Conservation (phyloP, 805 yeast genomes). For the Candida germanica region DNA sequence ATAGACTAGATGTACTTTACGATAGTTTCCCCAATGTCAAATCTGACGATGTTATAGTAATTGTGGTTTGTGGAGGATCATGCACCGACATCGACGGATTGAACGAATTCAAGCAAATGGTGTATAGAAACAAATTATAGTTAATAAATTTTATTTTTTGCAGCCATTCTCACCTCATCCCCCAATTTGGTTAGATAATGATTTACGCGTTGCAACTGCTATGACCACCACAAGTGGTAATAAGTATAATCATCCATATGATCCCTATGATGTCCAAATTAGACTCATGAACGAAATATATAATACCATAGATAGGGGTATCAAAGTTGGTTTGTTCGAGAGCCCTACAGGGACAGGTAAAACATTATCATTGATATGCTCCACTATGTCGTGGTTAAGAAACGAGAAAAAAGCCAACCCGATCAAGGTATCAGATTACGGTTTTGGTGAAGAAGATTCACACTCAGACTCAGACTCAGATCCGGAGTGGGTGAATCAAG, state of each 20-base stretch:
- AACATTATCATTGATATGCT: conserved; percentile 81
- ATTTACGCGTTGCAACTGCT: neutral
- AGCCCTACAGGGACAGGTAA: conserved; percentile 97
- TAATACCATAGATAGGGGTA: conserved; percentile 49
- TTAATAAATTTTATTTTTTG: conserved; percentile 2
- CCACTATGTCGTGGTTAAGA: conserved; percentile 80
- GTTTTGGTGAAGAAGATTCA: too few relatives aligned
- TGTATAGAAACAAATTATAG: conserved; percentile 10
- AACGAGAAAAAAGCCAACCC: conserved; percentile 34
- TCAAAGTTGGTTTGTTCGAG: conserved; percentile 78
- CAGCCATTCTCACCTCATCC: neutral
- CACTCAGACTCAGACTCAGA: conserved; percentile 50
- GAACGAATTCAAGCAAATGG: conserved; percentile 11
- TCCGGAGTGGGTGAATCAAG: conserved; percentile 65
- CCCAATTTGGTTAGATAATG: neutral
- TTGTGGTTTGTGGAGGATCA: conserved; percentile 31
- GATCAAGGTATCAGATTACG: conserved; percentile 2
- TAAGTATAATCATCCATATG: conserved; percentile 68
- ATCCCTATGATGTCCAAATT: conserved; percentile 76
- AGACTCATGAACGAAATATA: conserved; percentile 77
- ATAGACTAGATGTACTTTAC: conserved; percentile 14
- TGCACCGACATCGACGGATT: conserved; percentile 16
- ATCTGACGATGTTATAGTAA: conserved; percentile 22
- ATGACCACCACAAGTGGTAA: neutral
- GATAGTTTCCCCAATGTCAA: conserved; percentile 14